These are phyloP conservation scores for Cladorrhinum samala DNA, from an alignment of 495 filamentous ascomycete species.

Conservation along the genomic window DNA sequence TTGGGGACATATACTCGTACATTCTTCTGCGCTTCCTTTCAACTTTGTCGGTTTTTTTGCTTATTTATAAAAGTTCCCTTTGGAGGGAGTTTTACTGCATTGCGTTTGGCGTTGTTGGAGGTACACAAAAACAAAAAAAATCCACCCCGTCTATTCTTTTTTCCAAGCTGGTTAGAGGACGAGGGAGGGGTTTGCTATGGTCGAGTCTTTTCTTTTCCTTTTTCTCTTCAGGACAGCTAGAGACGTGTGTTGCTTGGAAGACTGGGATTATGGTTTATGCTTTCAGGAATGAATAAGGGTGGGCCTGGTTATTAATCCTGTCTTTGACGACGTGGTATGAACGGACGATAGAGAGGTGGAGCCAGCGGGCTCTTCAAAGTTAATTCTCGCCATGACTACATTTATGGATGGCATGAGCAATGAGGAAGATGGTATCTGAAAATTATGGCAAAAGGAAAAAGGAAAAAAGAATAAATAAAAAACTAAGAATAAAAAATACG, in stretches of 20 bases:
- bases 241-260: too few relatives aligned
- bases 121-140: constrained; percentile 25
- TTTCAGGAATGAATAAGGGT: not conserved
- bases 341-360: too few relatives aligned
- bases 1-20: not conserved
- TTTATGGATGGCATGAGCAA: too few relatives aligned
- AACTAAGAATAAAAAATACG: too few relatives aligned
- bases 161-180: constrained; percentile 12
- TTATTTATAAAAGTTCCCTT: constrained; percentile 3
- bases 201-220: constrained; percentile 8
- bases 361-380: too few relatives aligned
- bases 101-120: constrained; percentile 30
- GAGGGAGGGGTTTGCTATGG: constrained; percentile 3
- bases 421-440: too few relatives aligned
- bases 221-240: too few relatives aligned
- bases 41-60: not conserved
- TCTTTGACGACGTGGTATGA: not conserved
- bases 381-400: too few relatives aligned
- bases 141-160: not conserved
- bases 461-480: too few relatives aligned
- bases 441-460: too few relatives aligned
- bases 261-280: not conserved
- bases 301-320: not conserved
- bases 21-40: not conserved
- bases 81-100: constrained; percentile 27